Percentiles rank a stretch among this genome's conserved stretches.
Evolutionary conservation across 352 stramenopile genomes (phyloP).

Genomic region (Phytophthora litchii): DNA sequence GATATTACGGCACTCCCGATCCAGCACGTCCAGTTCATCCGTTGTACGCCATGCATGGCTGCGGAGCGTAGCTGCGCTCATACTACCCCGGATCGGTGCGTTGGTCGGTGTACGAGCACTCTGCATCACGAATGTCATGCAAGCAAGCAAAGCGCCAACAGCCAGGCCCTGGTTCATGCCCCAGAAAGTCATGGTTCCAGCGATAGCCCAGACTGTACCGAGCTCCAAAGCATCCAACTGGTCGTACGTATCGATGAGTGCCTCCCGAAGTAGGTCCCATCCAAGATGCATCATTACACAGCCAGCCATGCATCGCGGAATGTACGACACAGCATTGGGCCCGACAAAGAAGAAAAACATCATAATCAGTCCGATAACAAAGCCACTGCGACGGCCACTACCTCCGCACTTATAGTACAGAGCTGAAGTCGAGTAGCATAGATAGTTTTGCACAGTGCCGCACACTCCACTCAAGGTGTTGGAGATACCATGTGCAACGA

Average conservation of each 20-base stretch:
- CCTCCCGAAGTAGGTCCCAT: slow-evolving; percentile 90
- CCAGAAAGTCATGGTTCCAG: slow-evolving; percentile 91
- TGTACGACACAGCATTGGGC: slow-evolving; percentile 81
- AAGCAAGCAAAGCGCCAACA: slow-evolving; percentile 86
- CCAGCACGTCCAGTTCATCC: slow-evolving; percentile 81
- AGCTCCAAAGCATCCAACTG: slow-evolving; percentile 93
- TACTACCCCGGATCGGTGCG: slow-evolving; percentile 89
- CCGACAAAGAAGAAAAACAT: slow-evolving; percentile 90
- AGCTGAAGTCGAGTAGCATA: slow-evolving; percentile 88
- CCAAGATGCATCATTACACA: slow-evolving; percentile 93
- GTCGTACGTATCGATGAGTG: slow-evolving; percentile 86
- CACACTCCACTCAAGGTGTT: slow-evolving; percentile 88
- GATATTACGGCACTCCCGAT: slow-evolving; percentile 80
- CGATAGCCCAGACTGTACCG: slow-evolving; percentile 90
- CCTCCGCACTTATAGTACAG: slow-evolving; percentile 92
- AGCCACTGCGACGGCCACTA: slow-evolving; percentile 60
- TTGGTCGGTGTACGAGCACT: slow-evolving; percentile 82
- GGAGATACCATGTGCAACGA: slow-evolving; percentile 92
- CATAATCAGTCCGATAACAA: slow-evolving; percentile 72
- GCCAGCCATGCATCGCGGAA: slow-evolving; percentile 93
- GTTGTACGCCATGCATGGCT: slow-evolving; percentile 77
- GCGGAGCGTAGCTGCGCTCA: slow-evolving; percentile 90
- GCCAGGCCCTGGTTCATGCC: slow-evolving; percentile 92
- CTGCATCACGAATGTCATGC: slow-evolving; percentile 92
- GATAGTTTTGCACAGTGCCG: slow-evolving; percentile 92